phyloP scores from a whole-genome alignment of 2,329 filamentous ascomycete species.

The Amesomyces nigricolor region DNA sequence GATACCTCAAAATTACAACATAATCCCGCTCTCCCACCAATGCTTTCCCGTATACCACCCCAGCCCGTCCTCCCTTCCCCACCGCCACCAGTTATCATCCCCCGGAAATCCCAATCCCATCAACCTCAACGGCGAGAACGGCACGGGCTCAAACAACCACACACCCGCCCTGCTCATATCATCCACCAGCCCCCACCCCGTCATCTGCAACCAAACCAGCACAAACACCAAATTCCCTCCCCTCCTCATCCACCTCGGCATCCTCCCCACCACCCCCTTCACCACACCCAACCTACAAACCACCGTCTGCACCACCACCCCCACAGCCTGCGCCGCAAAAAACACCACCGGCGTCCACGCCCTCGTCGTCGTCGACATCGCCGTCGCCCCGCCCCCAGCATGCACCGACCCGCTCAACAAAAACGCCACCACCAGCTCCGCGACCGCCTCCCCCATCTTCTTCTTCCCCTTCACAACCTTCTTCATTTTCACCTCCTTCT shows the following conservation, averaged over 20 bases:
- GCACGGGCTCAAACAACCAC: slow-evolving; percentile 79
- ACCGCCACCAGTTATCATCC: slow-evolving; percentile 60
- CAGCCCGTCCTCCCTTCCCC: slow-evolving; percentile 47
- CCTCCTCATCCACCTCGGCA: slow-evolving; percentile 42
- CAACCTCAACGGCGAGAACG: slow-evolving; percentile 63
- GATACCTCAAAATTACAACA: slow-evolving; percentile 3
- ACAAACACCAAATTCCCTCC: slow-evolving; percentile 57
- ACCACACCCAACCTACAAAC: slow-evolving; percentile 33
- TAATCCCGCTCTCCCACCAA: slow-evolving; percentile 54
- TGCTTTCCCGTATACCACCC: slow-evolving; percentile 52
- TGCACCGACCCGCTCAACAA: slow-evolving; percentile 64
- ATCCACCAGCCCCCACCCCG: slow-evolving; percentile 61
- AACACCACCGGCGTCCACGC: slow-evolving; percentile 58
- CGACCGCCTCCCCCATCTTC: slow-evolving; percentile 24
- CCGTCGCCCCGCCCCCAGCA: slow-evolving; percentile 61
- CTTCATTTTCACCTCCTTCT: too few relatives aligned
- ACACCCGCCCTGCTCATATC: slow-evolving; percentile 70
- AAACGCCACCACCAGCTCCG: slow-evolving; percentile 48
- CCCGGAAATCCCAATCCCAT: slow-evolving; percentile 55
- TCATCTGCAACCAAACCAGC: slow-evolving; percentile 62
- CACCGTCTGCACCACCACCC: slow-evolving; percentile 54
- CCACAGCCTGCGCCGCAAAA: slow-evolving; percentile 65
- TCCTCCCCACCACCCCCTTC: slow-evolving; percentile 20
- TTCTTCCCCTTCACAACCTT: background rate
- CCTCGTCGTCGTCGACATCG: slow-evolving; percentile 35